Evolutionary conservation across 345 rosid species (phyloP).

Genomic region (Salix dunnii): DNA sequence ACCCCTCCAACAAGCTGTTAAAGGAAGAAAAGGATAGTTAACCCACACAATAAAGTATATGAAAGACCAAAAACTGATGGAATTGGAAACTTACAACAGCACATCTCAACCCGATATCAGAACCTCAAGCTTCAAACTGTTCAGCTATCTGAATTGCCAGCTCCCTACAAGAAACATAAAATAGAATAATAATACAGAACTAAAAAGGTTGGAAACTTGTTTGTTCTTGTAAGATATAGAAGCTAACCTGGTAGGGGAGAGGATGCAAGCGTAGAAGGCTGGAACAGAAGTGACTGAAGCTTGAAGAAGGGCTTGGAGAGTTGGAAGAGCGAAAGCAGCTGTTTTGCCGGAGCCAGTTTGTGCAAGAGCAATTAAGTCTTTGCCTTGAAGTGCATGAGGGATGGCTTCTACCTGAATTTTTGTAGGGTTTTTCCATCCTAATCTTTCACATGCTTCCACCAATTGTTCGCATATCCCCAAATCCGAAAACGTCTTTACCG

Average conservation of each 20-base stretch:
- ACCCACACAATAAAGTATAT: no score
- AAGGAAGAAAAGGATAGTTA: not conserved
- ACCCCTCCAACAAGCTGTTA: constrained; percentile 93
- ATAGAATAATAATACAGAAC: no score
- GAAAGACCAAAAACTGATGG: no score
- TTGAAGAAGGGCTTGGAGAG: constrained; percentile 69
- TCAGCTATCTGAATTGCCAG: constrained; percentile 94
- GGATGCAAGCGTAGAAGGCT: constrained; percentile 80
- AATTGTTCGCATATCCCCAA: constrained; percentile 68
- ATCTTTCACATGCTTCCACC: constrained; percentile 61
- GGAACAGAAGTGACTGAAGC: constrained; percentile 55
- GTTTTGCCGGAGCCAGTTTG: constrained; percentile 97
- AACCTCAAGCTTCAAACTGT: constrained; percentile 88
- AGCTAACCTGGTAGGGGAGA: constrained; percentile 78
- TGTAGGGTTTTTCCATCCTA: constrained; percentile 75
- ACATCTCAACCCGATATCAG: constrained; percentile 71
- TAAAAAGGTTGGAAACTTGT: no score
- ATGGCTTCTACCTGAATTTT: constrained; percentile 84
- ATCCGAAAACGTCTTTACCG: constrained; percentile 52
- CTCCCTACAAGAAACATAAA: constrained; percentile 42
- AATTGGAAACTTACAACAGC: constrained; percentile 61
- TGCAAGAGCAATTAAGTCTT: constrained; percentile 87
- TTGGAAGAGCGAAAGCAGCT: constrained; percentile 94
- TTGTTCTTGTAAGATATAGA: not conserved
- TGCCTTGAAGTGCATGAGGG: constrained; percentile 85